A percentile compares a stretch with the other conserved stretches of the same genome.
Conservation (phyloP, 2,329 filamentous ascomycete genomes). For the Beauveria medogensis region DNA sequence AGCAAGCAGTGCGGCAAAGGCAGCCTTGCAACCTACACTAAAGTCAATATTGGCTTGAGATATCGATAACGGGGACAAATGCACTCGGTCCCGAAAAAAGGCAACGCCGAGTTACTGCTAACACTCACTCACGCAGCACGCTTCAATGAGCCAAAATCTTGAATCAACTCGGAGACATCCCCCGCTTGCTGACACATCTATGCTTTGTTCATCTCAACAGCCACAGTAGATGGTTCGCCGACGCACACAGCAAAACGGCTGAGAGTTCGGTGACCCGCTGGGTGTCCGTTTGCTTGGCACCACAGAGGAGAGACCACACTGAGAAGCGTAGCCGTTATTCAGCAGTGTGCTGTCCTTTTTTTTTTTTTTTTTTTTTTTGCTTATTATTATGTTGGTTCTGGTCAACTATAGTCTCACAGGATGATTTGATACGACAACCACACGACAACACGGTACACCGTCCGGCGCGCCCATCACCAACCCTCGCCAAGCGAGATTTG, state of each 20-base stretch:
- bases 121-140: no score
- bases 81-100: no score
- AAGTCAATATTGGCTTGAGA: no score
- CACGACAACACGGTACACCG: not conserved
- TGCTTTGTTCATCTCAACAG: not conserved
- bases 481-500: not conserved
- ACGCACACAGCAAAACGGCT: not conserved
- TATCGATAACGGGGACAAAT: no score
- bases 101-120: no score
- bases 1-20: no score
- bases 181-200: not conserved
- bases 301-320: not conserved
- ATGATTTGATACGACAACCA: not conserved
- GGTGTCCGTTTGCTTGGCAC: not conserved
- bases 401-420: not conserved
- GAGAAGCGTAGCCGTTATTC: not conserved
- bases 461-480: no score
- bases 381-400: no score
- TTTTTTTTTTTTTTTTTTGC: not conserved
- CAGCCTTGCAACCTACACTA: no score
- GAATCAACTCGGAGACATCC: not conserved
- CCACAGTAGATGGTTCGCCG: not conserved
- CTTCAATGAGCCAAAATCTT: no score
- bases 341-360: not conserved
- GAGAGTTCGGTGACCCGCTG: not conserved